phyloP scores from a whole-genome alignment of 1,284 basidiomycete species.

The Melanopsichium pennsylvanicum region DNA sequence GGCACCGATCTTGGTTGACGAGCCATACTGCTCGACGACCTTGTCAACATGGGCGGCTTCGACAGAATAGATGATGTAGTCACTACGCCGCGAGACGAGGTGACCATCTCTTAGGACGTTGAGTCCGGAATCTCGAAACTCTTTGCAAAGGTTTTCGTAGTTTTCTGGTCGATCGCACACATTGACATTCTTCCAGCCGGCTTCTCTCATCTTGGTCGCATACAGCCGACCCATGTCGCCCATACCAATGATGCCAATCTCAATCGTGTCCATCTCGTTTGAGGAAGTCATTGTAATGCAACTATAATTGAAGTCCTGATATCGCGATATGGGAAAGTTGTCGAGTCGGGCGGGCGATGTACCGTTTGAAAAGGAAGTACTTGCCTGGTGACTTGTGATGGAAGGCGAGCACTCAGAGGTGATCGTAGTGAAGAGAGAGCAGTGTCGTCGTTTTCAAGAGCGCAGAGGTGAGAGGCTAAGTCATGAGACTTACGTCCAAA shows the following conservation, averaged over 20 bases:
- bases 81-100: conserved; percentile 80
- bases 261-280: conserved; percentile 44
- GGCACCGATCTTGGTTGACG: conserved; percentile 90
- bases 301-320: background rate
- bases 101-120: conserved; percentile 80
- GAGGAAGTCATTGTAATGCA: conserved; percentile 10
- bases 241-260: conserved; percentile 68
- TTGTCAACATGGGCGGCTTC: conserved; percentile 87
- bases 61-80: conserved; percentile 91
- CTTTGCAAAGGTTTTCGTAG: conserved; percentile 74
- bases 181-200: conserved; percentile 81
- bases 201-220: conserved; percentile 76
- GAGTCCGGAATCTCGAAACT: conserved; percentile 74
- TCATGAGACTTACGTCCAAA: no score
- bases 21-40: conserved; percentile 87
- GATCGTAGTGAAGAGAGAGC: no score
- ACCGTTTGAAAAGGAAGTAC: no score
- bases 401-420: no score
- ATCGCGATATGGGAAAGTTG: background rate
- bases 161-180: conserved; percentile 88
- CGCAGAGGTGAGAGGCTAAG: no score
- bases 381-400: no score
- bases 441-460: no score
- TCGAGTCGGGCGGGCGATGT: no score
- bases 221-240: conserved; percentile 92